Conservation (phyloP, 2,329 filamentous ascomycete species). For the Mollisia scopiformis region DNA sequence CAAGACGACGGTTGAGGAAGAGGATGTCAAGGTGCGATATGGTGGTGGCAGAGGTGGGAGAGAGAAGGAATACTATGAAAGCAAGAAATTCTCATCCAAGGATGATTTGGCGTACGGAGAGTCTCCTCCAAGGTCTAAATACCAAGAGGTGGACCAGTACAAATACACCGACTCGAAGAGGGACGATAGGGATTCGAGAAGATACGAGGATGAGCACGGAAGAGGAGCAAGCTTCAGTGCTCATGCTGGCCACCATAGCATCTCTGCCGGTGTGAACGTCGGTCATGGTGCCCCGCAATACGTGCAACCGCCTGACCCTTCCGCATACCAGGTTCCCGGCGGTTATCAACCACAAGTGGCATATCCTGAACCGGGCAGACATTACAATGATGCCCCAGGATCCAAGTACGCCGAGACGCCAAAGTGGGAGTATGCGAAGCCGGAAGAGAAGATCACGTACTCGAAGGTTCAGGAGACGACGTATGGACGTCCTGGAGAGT, state of each 20-base stretch:
- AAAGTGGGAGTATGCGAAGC: conserved; percentile 43
- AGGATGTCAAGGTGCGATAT: conserved; percentile 22
- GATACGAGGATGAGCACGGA: conserved; percentile 14
- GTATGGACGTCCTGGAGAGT: conserved; percentile 16
- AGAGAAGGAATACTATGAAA: conserved; percentile 26
- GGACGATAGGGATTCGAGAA: conserved; percentile 25
- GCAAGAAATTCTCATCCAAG: conserved; percentile 11
- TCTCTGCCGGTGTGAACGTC: conserved; percentile 29
- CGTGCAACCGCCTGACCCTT: conserved; percentile 14
- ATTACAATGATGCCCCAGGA: conserved; percentile 1
- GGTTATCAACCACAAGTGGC: conserved; percentile 14
- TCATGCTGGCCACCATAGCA: conserved; percentile 23
- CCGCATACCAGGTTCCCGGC: conserved; percentile 4
- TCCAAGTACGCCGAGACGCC: conserved; percentile 35
- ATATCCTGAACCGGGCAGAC: conserved; percentile 4
- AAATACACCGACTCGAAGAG: conserved; percentile 27
- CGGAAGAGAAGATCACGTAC: conserved; percentile 40
- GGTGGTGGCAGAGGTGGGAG: conserved; percentile 15
- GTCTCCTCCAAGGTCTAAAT: conserved; percentile 21
- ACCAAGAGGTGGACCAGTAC: conserved; percentile 34
- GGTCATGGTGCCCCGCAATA: conserved; percentile 26
- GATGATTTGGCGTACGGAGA: conserved; percentile 16
- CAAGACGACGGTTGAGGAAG: conserved; percentile 16
- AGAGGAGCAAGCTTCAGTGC: conserved; percentile 33
- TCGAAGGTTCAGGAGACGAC: conserved; percentile 32